Percentiles rank a stretch among this genome's conserved stretches.
phyloP scores from a whole-genome alignment of 2,329 filamentous ascomycete genomes.

The Ophiosphaerella korrae region DNA sequence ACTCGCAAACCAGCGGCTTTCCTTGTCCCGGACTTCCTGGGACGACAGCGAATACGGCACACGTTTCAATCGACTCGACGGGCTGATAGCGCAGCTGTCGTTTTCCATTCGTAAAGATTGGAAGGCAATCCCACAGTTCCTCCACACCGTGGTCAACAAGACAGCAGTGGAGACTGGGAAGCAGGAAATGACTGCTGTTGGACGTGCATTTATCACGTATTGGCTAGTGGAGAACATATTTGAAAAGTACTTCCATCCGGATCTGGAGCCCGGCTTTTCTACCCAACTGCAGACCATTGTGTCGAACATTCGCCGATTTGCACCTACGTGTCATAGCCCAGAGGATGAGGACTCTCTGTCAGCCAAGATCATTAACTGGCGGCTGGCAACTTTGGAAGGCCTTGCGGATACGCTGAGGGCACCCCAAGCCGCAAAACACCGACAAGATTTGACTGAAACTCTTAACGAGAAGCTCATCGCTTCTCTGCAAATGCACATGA shows the following conservation, averaged over 20 bases:
- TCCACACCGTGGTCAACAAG: conserved; percentile 78
- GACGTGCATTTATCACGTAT: conserved; percentile 82
- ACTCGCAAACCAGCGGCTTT: conserved; percentile 93
- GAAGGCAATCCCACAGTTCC: conserved; percentile 79
- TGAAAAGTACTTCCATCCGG: conserved; percentile 89
- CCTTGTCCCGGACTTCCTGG: conserved; percentile 88
- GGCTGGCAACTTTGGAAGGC: conserved; percentile 92
- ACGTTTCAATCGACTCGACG: conserved; percentile 87
- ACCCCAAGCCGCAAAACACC: conserved; percentile 68
- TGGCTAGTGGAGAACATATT: conserved; percentile 94
- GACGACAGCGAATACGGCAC: conserved; percentile 94
- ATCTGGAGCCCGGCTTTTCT: conserved; percentile 77
- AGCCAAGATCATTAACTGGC: conserved; percentile 88
- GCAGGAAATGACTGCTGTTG: conserved; percentile 97
- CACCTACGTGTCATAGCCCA: conserved; percentile 73
- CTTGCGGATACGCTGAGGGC: conserved; percentile 72
- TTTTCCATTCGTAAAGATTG: conserved; percentile 98
- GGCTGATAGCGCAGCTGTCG: conserved; percentile 89
- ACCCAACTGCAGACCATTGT: conserved; percentile 83
- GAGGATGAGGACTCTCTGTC: conserved; percentile 90
- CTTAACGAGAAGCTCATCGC: conserved; percentile 73
- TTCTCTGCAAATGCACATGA: conserved; percentile 73
- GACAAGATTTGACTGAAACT: conserved; percentile 58
- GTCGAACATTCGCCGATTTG: conserved; percentile 79
- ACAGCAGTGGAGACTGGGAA: conserved; percentile 86